Conservation (phyloP, 1,284 basidiomycete genomes). For the Peniophora sp. region DNA sequence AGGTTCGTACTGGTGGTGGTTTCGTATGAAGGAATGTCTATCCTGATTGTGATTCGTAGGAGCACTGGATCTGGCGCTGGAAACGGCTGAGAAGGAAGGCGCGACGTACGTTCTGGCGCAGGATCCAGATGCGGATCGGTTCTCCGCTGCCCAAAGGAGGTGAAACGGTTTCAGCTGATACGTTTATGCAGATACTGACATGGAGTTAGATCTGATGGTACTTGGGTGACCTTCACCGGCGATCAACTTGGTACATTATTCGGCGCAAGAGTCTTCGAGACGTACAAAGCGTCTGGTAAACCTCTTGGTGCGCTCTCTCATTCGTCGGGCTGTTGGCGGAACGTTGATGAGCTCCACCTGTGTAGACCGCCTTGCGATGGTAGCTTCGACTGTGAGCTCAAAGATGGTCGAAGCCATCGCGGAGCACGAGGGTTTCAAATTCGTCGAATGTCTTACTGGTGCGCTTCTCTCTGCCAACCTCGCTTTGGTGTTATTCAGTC, state of each 20-base stretch:
- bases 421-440: slow-evolving; percentile 66
- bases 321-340: too few relatives aligned
- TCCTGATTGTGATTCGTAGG: not conserved
- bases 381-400: slow-evolving; percentile 82
- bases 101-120: slow-evolving; percentile 71
- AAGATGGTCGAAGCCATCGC: slow-evolving; percentile 82
- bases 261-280: slow-evolving; percentile 51
- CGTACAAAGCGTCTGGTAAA: slow-evolving; percentile 52
- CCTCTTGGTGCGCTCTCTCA: slow-evolving; percentile 39
- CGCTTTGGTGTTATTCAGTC: not conserved
- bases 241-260: slow-evolving; percentile 79
- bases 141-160: slow-evolving; percentile 72
- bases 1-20: slow-evolving; percentile 30
- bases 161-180: slow-evolving; percentile 15
- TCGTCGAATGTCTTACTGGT: slow-evolving; percentile 80
- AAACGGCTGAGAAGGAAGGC: slow-evolving; percentile 42
- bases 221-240: slow-evolving; percentile 73
- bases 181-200: not conserved
- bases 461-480: slow-evolving; percentile 7
- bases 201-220: slow-evolving; percentile 30
- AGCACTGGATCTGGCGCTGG: slow-evolving; percentile 55
- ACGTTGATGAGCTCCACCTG: too few relatives aligned
- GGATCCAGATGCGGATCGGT: slow-evolving; percentile 81
- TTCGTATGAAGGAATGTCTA: too few relatives aligned
- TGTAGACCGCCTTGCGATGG: slow-evolving; percentile 54